Base-by-base conservation (phyloP, 1,284 basidiomycete genomes). In the Coriolopsis trogii region DNA sequence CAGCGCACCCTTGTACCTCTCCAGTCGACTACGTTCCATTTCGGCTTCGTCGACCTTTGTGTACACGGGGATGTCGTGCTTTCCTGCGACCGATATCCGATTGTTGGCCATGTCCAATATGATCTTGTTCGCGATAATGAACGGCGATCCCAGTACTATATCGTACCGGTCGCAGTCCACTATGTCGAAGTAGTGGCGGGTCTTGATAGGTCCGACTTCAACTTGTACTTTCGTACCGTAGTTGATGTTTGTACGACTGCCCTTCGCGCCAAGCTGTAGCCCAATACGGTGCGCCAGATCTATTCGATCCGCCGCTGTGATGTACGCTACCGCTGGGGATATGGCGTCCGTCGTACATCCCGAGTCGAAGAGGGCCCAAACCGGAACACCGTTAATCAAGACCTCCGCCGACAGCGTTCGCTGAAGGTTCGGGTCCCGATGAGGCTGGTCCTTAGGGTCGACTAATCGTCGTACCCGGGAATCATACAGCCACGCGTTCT, bases 131-230 rank as follows among this genome's bases (percentile, higher is more conserved):
- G 57, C 33, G 6, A 40, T 26, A 44, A 70, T 59, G 55, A 67
- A 70, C 4, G 63, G 62, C 0, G 66, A 65, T 3, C 70, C 70
- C 1, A 72, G 49, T 1, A 73, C 59, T 0, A 59, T 40, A 39
- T 72, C 67, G 46, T 71, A 71, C 0, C 58, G 45, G 40, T 70
- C 69, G 0, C 71, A 21, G 48, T 72, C 70, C 0, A 63, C 63
- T 1, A 71, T 51, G 41, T 72, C 68, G 18, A 70, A 59, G 38
- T 67, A 66, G 0, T 47, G 16, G 2, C 3, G 3, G 1, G 28
- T 21, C 13, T 31, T 9, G 3, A 47, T 31, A 1, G 41, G 20
- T 5, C 53, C 63, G 12, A 60, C 13, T 2, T 10, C 4, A 1
- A 61, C 23, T 1, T 39, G 3, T 3, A 28, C 37, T 2, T 39